phyloP scores from a whole-genome alignment of 2,329 filamentous ascomycete species.

The Podosphaera xanthii region DNA sequence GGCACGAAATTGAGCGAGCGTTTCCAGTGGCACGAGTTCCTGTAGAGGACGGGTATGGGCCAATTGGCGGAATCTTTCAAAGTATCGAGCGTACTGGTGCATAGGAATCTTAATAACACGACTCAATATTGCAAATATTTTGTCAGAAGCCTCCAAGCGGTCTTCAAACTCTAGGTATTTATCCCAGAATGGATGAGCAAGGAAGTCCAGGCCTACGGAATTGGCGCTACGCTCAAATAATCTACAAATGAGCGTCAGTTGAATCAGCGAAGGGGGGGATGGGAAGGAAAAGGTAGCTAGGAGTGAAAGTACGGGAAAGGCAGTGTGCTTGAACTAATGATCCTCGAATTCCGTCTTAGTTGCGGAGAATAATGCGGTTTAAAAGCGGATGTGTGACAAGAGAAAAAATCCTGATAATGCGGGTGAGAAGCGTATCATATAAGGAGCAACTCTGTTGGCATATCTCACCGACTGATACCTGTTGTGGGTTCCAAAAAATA shows the following conservation, averaged over 20 bases:
- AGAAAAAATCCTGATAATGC: conserved; percentile 37
- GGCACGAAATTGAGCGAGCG: conserved; percentile 41
- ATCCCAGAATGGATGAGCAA: conserved; percentile 94
- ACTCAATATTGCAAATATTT: conserved; percentile 61
- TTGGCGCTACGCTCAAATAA: conserved; percentile 78
- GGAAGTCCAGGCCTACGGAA: conserved; percentile 75
- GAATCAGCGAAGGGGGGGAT: conserved; percentile 4
- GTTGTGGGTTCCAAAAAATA: not conserved
- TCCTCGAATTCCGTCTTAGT: conserved; percentile 23
- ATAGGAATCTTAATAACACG: conserved; percentile 77
- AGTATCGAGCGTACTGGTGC: conserved; percentile 90
- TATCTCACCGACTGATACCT: conserved; percentile 46
- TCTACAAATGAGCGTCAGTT: conserved; percentile 24
- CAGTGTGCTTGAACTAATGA: conserved; percentile 28
- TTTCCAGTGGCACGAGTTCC: conserved; percentile 49
- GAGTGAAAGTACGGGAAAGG: conserved; percentile 39
- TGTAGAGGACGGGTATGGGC: conserved; percentile 47
- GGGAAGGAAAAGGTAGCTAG: conserved; percentile 18
- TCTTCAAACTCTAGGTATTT: conserved; percentile 97
- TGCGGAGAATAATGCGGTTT: conserved; percentile 18
- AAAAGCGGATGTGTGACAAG: conserved; percentile 23
- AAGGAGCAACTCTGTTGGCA: conserved; percentile 34
- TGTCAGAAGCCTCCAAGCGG: conserved; percentile 61
- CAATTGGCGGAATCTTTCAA: conserved; percentile 65
- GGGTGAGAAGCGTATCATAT: conserved; percentile 40